Base-by-base conservation (phyloP, 306 rosid species). In the Sicyos baderoa region DNA sequence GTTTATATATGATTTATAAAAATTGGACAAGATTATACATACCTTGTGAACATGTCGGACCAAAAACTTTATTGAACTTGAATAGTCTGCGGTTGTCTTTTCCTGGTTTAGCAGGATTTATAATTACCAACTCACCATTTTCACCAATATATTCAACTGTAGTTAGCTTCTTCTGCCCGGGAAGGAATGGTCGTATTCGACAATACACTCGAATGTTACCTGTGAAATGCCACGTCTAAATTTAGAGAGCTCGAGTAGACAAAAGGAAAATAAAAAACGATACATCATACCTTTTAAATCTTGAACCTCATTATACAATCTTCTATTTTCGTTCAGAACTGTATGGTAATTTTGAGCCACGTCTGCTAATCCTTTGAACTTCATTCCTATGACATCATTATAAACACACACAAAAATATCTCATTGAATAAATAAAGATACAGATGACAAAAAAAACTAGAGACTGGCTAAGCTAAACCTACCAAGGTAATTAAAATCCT, bases 211-310 rank as follows among this genome's bases (percentile, higher is more conserved):
- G 85, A 54, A 94, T 94, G 85, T 88, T 94, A 68, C 99, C 99
- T 94, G 75, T 65, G 72, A 67, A 67, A 67, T 49, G 56, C 25
- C 56, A 25, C n/a, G 2, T 61, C 44, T 72, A 78, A 54, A 48
- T 52, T 72, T 77, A 44, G 40, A 51, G 51, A 63, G 54, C n/a
- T 48, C 37, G 10, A 23, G 62, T 16, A 69, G 6, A 61, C 44
- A 66, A 54, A 48, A 49, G 6, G 18, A 56, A 25, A 32, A 72
- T 71, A 55, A 72, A 74, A 56, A 37, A 29, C 14, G 13, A n/a
- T 79, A 90, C 99, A 97, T 86, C 87, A n/a, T 79, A 90, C 99
- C 99, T 86, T 90, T 94, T 80, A 94, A 85, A 76, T 94, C 99
- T 74, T 94, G 99, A 78, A 94, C 97, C 74, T 94, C 97, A 62